Percentiles rank a stretch among this genome's conserved stretches.
These are phyloP conservation scores for Paecilomyces sp. DNA, from an alignment of 2,329 filamentous ascomycete genomes.

Conservation along the genomic window DNA sequence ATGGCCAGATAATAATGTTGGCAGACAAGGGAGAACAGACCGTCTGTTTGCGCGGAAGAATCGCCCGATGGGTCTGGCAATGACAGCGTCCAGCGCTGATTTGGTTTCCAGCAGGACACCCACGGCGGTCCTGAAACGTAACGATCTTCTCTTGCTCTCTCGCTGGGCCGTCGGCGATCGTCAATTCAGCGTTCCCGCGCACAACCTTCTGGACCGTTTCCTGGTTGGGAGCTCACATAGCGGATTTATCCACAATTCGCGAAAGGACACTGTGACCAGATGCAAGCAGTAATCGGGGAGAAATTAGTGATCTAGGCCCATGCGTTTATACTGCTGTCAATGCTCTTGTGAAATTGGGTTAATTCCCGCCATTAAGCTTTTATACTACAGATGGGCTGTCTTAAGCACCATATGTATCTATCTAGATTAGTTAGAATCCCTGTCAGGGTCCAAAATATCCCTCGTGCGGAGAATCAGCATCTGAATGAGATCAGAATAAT, in stretches of 20 bases:
- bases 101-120: background rate
- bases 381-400: background rate
- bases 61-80: background rate
- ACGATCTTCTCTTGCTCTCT: background rate
- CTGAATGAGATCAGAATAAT: too few relatives aligned
- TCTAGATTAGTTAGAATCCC: too few relatives aligned
- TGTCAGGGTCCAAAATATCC: too few relatives aligned
- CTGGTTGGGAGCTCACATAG: background rate
- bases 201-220: background rate
- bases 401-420: background rate
- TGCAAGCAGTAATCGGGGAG: background rate
- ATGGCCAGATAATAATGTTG: too few relatives aligned
- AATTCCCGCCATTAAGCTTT: background rate
- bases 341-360: background rate
- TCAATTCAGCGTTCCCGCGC: background rate
- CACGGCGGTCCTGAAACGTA: background rate
- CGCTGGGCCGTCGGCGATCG: background rate
- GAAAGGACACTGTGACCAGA: background rate
- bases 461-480: too few relatives aligned
- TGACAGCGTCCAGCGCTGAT: background rate
- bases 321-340: background rate
- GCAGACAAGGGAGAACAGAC: background rate
- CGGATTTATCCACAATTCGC: background rate
- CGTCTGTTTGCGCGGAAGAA: background rate
- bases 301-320: background rate